A percentile compares a stretch with the other conserved stretches of the same genome.
phyloP scores from a whole-genome alignment of 2,329 filamentous ascomycete genomes.

The Raffaelea arxii region DNA sequence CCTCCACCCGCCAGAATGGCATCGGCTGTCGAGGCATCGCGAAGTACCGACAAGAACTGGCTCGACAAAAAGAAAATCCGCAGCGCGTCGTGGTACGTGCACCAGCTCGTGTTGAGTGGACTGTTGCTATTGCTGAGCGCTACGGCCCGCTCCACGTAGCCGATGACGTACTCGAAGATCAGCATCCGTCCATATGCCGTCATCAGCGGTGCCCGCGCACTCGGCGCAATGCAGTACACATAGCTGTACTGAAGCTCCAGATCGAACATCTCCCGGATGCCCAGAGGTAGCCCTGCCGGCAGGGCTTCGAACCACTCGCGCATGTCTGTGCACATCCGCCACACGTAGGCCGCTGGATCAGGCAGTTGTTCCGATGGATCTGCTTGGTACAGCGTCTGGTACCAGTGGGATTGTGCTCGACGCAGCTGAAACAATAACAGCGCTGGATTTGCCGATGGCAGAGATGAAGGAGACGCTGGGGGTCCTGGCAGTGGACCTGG shows the following conservation, averaged over 20 bases:
- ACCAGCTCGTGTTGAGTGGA: constrained; percentile 51
- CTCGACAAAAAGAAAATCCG: constrained; percentile 68
- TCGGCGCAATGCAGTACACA: constrained; percentile 79
- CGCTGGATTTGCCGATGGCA: constrained; percentile 55
- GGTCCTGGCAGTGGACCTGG: too few species aligned
- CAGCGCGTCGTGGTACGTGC: constrained; percentile 82
- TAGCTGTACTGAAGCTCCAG: constrained; percentile 86
- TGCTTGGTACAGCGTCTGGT: constrained; percentile 78
- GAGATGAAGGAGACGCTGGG: constrained; percentile 24
- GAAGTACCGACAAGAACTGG: constrained; percentile 53
- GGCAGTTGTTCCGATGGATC: constrained; percentile 54
- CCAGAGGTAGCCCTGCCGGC: constrained; percentile 51
- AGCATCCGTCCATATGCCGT: constrained; percentile 68
- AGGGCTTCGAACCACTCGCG: constrained; percentile 73
- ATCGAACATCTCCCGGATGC: constrained; percentile 69
- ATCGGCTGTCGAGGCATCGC: constrained; percentile 38
- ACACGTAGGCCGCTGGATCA: constrained; percentile 62
- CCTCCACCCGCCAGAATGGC: constrained; percentile 40
- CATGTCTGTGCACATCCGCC: constrained; percentile 68
- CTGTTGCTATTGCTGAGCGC: constrained; percentile 53
- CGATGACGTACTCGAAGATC: constrained; percentile 77
- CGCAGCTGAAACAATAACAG: constrained; percentile 73
- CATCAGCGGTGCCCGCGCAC: constrained; percentile 60
- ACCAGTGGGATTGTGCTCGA: constrained; percentile 80
- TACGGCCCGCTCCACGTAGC: constrained; percentile 70